Evolutionary conservation across 208 protist species (phyloP).

Genomic region (Acanthamoeba polyphaga): DNA sequence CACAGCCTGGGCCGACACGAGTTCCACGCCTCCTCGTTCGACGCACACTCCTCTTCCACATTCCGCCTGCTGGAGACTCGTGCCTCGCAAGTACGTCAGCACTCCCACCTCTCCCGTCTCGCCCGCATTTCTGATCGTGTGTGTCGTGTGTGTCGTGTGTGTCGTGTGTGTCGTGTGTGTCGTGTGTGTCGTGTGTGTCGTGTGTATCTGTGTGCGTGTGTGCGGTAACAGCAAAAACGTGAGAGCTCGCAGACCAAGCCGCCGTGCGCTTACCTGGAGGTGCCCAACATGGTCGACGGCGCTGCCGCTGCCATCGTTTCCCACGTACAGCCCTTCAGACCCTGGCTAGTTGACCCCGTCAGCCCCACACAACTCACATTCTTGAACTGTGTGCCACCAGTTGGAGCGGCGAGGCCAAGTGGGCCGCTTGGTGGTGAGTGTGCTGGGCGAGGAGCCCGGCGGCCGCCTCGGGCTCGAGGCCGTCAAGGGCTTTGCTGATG

Average conservation of each 20-base stretch:
- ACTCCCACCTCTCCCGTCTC: neutral
- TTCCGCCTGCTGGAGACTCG: conserved; percentile 27
- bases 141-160: too few species aligned
- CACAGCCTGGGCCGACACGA: conserved; percentile 32
- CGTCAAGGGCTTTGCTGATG: neutral
- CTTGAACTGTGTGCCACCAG: neutral
- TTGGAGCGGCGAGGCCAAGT: neutral
- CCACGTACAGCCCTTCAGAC: neutral
- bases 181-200: neutral
- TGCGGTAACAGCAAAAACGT: neutral
- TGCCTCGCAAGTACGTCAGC: neutral
- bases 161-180: too few species aligned
- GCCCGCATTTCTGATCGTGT: neutral
- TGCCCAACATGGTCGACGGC: conserved; percentile 51
- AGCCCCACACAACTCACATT: neutral
- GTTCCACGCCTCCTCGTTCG: neutral
- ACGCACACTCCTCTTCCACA: neutral
- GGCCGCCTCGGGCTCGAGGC: neutral
- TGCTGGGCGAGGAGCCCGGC: conserved; percentile 6
- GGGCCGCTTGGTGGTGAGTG: neutral
- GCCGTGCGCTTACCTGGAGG: conserved; percentile 46
- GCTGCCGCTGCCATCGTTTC: conserved; percentile 35
- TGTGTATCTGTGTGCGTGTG: too few species aligned
- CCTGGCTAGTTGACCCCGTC: neutral
- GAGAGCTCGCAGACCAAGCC: neutral